Evolutionary conservation across 2,329 filamentous ascomycete species (phyloP).

Genomic region (Diaporthe destruens): DNA sequence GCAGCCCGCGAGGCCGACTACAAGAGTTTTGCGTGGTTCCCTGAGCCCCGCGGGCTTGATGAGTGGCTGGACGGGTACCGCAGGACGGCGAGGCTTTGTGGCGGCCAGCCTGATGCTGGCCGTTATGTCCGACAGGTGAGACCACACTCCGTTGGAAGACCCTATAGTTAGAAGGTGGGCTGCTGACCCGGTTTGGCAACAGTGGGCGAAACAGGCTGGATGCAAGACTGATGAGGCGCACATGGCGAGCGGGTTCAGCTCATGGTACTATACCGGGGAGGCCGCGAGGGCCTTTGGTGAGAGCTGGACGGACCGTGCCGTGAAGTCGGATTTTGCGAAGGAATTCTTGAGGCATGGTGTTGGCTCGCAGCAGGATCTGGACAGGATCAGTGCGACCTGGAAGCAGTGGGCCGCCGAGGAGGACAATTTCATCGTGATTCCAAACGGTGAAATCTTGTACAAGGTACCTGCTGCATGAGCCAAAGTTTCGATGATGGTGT

Average conservation of each 20-base stretch:
- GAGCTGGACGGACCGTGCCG: constrained; percentile 34
- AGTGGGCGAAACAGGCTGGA: constrained; percentile 39
- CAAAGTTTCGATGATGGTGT: not conserved
- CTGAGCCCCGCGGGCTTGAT: constrained; percentile 25
- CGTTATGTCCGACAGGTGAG: constrained; percentile 34
- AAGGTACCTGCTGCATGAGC: constrained; percentile 35
- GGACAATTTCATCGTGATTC: constrained; percentile 35
- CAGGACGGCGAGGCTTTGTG: constrained; percentile 25
- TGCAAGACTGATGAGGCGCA: constrained; percentile 3
- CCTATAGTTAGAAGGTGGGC: fast-evolving
- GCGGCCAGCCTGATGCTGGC: constrained; percentile 37
- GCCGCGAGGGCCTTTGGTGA: constrained; percentile 35
- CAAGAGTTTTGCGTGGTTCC: constrained; percentile 40
- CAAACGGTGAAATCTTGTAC: constrained; percentile 38
- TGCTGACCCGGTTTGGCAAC: not conserved
- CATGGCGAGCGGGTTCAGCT: constrained; percentile 22
- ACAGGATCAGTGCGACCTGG: constrained; percentile 32
- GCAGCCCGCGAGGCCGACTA: constrained; percentile 50
- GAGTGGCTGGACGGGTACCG: constrained; percentile 34
- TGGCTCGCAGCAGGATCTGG: constrained; percentile 34
- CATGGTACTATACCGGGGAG: constrained; percentile 36
- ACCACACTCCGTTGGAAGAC: too few relatives aligned
- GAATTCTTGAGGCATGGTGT: constrained; percentile 16
- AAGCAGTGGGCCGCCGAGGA: constrained; percentile 32
- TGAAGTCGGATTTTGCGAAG: constrained; percentile 38